Evolutionary conservation across 306 rosid genomes (phyloP).

Genomic region (Benincasa hispida): DNA sequence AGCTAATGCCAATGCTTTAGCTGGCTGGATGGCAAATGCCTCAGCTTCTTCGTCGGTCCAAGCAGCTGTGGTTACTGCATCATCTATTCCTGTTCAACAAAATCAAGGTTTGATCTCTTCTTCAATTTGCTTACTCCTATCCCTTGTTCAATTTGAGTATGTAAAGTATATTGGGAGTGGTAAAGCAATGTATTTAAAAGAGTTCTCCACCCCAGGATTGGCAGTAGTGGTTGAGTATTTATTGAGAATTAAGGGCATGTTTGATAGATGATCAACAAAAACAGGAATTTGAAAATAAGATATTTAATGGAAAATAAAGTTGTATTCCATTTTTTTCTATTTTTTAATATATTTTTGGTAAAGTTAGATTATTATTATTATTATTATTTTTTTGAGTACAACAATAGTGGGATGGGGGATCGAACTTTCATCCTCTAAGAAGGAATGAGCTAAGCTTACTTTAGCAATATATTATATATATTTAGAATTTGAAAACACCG

Average conservation of each 20-base stretch:
- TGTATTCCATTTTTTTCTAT: neutral
- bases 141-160: slow-evolving; percentile 1
- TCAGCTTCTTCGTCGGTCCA: slow-evolving; percentile 83
- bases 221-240: neutral
- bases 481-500: no score
- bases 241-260: neutral
- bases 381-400: no score
- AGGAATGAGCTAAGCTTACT: no score
- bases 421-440: no score
- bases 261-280: neutral
- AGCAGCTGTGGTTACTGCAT: slow-evolving; percentile 85
- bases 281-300: neutral
- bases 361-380: no score
- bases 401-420: no score
- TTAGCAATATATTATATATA: no score
- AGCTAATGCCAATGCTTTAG: slow-evolving; percentile 73
- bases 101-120: slow-evolving; percentile 56
- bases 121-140: neutral
- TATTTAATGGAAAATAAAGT: neutral
- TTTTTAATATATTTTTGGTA: neutral
- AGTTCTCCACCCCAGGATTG: neutral
- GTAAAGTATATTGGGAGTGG: neutral
- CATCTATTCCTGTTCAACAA: slow-evolving; percentile 66
- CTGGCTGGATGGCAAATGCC: slow-evolving; percentile 92
- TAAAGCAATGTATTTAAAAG: neutral